phyloP scores from a whole-genome alignment of 306 rosid species.

The Astragalus glycyphyllos region DNA sequence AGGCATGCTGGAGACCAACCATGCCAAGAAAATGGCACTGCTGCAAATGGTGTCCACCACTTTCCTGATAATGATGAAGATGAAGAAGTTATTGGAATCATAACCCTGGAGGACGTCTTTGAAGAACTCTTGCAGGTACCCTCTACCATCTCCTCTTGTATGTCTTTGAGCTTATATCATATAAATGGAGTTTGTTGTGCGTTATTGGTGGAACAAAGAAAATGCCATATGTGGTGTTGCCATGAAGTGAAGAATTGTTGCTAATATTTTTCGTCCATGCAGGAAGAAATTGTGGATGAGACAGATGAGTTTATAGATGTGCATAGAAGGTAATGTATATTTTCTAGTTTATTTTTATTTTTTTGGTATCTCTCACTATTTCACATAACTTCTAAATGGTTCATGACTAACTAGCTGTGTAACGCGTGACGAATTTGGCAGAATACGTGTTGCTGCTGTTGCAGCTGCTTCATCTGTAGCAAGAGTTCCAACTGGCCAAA shows the following conservation, averaged over 20 bases:
- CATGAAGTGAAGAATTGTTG: slow-evolving; percentile 54
- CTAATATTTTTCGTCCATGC: slow-evolving; percentile 42
- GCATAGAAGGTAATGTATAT: slow-evolving; percentile 64
- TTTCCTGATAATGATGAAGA: slow-evolving; percentile 70
- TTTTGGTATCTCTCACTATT: neutral
- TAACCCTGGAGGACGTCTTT: slow-evolving; percentile 93
- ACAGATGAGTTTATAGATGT: slow-evolving; percentile 93
- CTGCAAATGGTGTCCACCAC: slow-evolving; percentile 46
- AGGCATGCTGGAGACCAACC: slow-evolving; percentile 45
- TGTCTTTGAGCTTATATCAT: slow-evolving; percentile 19
- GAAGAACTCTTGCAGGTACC: slow-evolving; percentile 97
- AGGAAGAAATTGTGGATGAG: slow-evolving; percentile 99
- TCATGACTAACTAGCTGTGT: slow-evolving; percentile 37
- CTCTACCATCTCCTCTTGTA: slow-evolving; percentile 23
- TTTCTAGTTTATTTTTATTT: slow-evolving; percentile 32
- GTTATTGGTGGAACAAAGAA: slow-evolving; percentile 8
- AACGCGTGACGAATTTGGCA: slow-evolving; percentile 47
- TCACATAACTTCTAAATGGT: slow-evolving; percentile 23
- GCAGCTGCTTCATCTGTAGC: slow-evolving; percentile 98
- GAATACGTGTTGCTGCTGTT: slow-evolving; percentile 95
- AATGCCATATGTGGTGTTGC: slow-evolving; percentile 27
- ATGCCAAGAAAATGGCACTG: slow-evolving; percentile 35
- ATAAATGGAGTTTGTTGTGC: neutral
- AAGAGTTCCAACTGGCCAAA: slow-evolving; percentile 76
- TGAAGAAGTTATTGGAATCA: slow-evolving; percentile 91